A percentile compares a stretch with the other conserved stretches of the same genome.
Evolutionary conservation across 345 rosid genomes (phyloP).

Genomic region (Linum trigynum): DNA sequence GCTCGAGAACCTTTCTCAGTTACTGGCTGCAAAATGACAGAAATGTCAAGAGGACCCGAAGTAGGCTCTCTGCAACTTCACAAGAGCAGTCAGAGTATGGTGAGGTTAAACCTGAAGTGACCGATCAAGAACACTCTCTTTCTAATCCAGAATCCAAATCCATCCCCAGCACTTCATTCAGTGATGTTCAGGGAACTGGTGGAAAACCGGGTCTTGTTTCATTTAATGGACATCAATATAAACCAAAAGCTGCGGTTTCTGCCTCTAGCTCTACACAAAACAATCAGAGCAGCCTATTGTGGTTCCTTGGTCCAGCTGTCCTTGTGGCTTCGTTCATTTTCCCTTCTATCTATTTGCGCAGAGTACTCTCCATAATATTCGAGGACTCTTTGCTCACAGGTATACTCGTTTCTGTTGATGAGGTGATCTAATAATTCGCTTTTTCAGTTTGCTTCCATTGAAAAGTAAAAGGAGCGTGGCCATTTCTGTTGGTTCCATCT

Average conservation of each 20-base stretch:
- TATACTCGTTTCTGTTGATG: slow-evolving; percentile 12
- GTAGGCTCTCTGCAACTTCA: slow-evolving; percentile 27
- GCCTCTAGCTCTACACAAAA: slow-evolving; percentile 21
- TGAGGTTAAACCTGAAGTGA: slow-evolving; percentile 26
- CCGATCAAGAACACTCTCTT: slow-evolving; percentile 27
- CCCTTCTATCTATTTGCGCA: slow-evolving; percentile 75
- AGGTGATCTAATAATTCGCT: slow-evolving; percentile 2
- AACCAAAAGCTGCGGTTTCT: slow-evolving; percentile 26
- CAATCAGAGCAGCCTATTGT: slow-evolving; percentile 44
- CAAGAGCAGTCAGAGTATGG: slow-evolving; percentile 33
- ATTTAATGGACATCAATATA: slow-evolving; percentile 51
- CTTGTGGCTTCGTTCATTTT: slow-evolving; percentile 85
- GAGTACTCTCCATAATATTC: slow-evolving; percentile 63
- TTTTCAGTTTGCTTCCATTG: background rate
- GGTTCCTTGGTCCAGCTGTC: slow-evolving; percentile 85
- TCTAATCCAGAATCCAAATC: slow-evolving; percentile 30
- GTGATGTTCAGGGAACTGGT: slow-evolving; percentile 34
- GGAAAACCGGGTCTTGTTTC: slow-evolving; percentile 82
- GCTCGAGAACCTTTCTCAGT: slow-evolving; percentile 17
- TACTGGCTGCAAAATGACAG: slow-evolving; percentile 24
- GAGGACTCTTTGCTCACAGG: slow-evolving; percentile 97
- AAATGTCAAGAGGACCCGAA: slow-evolving; percentile 26
- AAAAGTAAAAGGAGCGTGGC: background rate
- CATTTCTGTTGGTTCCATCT: background rate
- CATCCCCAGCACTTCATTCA: slow-evolving; percentile 25